Base-by-base conservation (phyloP, 23 red algal genomes). In the Agarophyton chilense region DNA sequence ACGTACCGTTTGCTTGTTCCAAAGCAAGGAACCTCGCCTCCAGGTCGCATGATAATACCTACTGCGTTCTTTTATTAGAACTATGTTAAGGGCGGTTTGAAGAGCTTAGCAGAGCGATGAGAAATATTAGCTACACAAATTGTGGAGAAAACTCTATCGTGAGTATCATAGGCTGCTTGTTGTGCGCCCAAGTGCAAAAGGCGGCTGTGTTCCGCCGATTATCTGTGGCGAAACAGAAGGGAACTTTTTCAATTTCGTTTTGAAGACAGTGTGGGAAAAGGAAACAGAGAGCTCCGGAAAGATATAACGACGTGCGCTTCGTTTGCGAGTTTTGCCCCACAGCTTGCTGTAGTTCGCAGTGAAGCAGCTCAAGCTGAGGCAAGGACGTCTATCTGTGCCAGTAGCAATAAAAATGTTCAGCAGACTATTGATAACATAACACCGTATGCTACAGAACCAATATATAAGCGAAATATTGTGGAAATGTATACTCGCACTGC, bases 41-140 rank as follows among this genome's bases (percentile, higher is more conserved):
- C 81, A 10, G 60, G 61, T 9, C 57, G 41, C 50, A 84, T 84
- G 61, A 84, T 84, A 28, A 25, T 38, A 5, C 57, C 61, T 47
- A 35, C 81, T 21, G 18, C 24, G 18, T 31, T 70, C 26, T 60
- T 84, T 51, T 72, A 52, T 52, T 84, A 24, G 62, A 84, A 84
- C 45, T 11, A 70, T 22, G 9, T 52, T 4, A 67, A 84, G 40
- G 61, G 61, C 14, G 81, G 60, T 51, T 2, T 72, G 5, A 61
- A 84, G 57, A 72, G n/a, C 72, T 67, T 53, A 66, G 31, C 18
- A 51, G 56, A 71, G 62, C 60, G 19, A 28, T 84, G 81, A 63
- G 4, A 29, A 49, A 22, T 39, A 14, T 49, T 12, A 51, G 61
- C 19, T 84, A 72, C 25, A 84, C 81, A 33, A 84, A 70, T 19